phyloP scores from a whole-genome alignment of 306 rosid genomes.

The Acacia crassicarpa region DNA sequence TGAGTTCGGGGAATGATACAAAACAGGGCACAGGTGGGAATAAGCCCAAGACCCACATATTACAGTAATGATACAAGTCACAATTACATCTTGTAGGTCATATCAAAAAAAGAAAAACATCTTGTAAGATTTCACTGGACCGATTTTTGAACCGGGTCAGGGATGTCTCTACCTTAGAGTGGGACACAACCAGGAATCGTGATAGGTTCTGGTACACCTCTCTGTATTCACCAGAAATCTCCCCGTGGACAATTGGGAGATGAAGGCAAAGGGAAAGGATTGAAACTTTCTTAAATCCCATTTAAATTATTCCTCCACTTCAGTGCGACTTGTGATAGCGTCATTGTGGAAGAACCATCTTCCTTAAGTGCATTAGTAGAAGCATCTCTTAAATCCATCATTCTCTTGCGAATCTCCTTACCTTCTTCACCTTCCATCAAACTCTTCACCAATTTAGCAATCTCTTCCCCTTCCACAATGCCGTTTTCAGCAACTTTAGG shows the following conservation, averaged over 20 bases:
- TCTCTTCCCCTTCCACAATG: slow-evolving; percentile 25
- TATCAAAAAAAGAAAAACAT: no score
- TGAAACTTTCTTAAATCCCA: neutral
- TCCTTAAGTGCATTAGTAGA: slow-evolving; percentile 9
- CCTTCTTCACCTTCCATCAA: slow-evolving; percentile 35
- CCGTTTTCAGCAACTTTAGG: slow-evolving; percentile 22
- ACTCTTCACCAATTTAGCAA: neutral
- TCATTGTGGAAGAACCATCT: slow-evolving; percentile 37
- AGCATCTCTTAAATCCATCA: slow-evolving; percentile 21
- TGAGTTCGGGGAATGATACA: slow-evolving; percentile 35
- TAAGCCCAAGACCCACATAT: no score
- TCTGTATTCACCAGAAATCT: no score
- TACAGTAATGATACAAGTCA: no score
- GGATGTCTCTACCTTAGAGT: no score
- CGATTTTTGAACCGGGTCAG: no score
- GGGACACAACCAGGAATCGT: no score
- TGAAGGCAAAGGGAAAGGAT: no score
- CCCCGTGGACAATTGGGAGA: no score
- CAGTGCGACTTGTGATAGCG: slow-evolving; percentile 28
- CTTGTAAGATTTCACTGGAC: no score
- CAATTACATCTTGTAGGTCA: no score
- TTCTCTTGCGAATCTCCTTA: neutral
- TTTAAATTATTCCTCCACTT: slow-evolving; percentile 17
- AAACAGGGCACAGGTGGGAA: slow-evolving; percentile 30
- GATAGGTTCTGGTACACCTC: no score